Evolutionary conservation across 805 yeast genomes (phyloP), one percentile per base, ranked within the genome.

Genomic region (Candida tibetensis): DNA sequence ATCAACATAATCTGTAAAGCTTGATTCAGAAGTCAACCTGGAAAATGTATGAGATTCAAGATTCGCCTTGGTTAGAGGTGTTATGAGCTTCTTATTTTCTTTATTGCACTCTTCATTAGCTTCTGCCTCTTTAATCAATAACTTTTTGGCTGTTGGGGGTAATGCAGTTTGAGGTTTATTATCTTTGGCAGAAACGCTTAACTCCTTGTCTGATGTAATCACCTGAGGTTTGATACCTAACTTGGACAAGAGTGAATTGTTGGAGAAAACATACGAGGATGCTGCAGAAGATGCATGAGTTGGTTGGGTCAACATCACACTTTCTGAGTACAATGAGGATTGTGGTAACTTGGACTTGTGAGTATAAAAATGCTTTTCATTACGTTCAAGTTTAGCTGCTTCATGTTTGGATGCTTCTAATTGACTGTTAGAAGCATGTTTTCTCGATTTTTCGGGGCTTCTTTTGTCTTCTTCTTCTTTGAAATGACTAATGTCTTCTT

Each of bases 191-290:
- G 42, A 36, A 4, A 32, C 31, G 3, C 41, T 32, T 25, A 43
- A 33, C 29, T 40, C 42, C 13, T 32, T 37, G 5, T 58, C 61
- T 1, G 68, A 43, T 10, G 66, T 54, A 6, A 69, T 58, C 8
- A 67, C 68, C 44, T 66, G 72, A 0, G 74, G 73, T 38, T 55
- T 51, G 26, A 69, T 66, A 1, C 74, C 74, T 14, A 69, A 44
- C 38, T 59, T 62, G 4, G 68, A 57, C 19, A 69, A 53, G 14
- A 66, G 48, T 2, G 72, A 59, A 36, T 51, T 60, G 44, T 64
- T 66, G 15, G 62, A 48, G 31, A 58, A 58, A n/a, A 63, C 41
- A 34, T 61, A 64, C 17, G 71, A 58, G 25, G 53, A 42, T 6
- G 62, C 49, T n/a, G 51, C 46, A 17, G 57, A 32, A 6, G 60